Evolutionary conservation across 192 early-diverging fungal species (phyloP), one percentile per base, ranked within the genome.

Genomic region (Coemansia sp.): DNA sequence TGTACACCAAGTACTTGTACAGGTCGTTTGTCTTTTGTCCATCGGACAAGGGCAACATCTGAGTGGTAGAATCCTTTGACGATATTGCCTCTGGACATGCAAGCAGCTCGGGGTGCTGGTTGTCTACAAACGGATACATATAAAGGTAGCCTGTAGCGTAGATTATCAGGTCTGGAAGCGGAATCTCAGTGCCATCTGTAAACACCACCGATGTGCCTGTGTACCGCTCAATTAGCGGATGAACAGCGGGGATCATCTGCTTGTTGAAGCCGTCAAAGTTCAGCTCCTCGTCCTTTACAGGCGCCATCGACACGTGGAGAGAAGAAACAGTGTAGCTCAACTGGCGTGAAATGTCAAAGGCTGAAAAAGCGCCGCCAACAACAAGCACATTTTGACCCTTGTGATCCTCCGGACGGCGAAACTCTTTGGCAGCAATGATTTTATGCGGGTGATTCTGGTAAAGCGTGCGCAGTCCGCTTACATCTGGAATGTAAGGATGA

Each of bases 81-180:
- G 33, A 33, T 30, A 30, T 30, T 30, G 27, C 27, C 27, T 30
- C 27, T 2, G 27, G 27, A 9, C 33, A 52, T 15, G 14, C 56
- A 17, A 33, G 27, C 4, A 33, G 6, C 33, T 49, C 24, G 6
- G 45, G 53, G 33, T 66, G 50, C 9, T 19, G 24, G 44, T 55
- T 45, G 11, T 54, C 42, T 1, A 87, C 43, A 55, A 89, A 91
- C 23, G 87, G 87, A 60, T 74, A 85, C 2, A 63, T 64, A 33
- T 79, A 85, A 0, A 80, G 53, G 57, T 87, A 91, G 0, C 89
- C 89, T 0, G 89, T 91, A 21, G 84, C 87, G 47, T 80, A 84
- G 0, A 91, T 68, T 18, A 91, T 66, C 10, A 33, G 34, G 52
- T 88, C 83, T 0, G 81, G 53, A 1, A 78, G 49, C 10, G 48